These are phyloP conservation scores for Globisporangium solare DNA, from an alignment of 352 stramenopile species.

Conservation along the genomic window DNA sequence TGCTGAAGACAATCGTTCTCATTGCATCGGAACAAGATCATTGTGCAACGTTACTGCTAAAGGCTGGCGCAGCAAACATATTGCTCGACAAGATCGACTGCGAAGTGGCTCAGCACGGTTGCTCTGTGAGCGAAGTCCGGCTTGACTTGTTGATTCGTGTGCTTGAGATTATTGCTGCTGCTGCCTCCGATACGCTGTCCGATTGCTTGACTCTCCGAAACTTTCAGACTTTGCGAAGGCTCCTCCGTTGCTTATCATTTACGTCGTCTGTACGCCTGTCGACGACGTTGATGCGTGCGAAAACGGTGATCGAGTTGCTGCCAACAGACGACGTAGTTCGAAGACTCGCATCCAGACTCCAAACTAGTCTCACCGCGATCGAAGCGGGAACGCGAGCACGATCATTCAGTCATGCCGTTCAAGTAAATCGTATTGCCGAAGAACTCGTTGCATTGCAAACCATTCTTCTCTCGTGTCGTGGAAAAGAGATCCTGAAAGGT, in stretches of 20 bases:
- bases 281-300: not conserved
- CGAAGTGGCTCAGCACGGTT: not conserved
- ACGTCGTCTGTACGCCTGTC: not conserved
- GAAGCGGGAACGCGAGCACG: not conserved
- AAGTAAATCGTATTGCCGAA: constrained; percentile 13
- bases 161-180: constrained; percentile 1
- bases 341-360: not conserved
- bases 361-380: not conserved
- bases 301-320: constrained; percentile 3
- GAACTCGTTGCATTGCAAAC: constrained; percentile 18
- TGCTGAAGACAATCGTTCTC: constrained; percentile 2
- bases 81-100: constrained; percentile 8
- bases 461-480: constrained; percentile 19
- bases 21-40: not conserved
- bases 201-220: constrained; percentile 1
- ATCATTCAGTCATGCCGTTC: not conserved
- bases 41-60: constrained; percentile 1
- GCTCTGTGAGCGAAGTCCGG: not conserved
- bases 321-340: constrained; percentile 1
- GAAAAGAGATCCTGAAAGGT: constrained; percentile 14
- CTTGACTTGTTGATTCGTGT: not conserved
- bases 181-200: not conserved
- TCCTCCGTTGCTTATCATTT: constrained; percentile 1
- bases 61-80: not conserved
- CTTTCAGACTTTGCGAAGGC: constrained; percentile 1